Percentiles rank a stretch among this genome's conserved stretches.
Evolutionary conservation across 2,329 filamentous ascomycete species (phyloP).

Genomic region (Trichoderma hamatum): DNA sequence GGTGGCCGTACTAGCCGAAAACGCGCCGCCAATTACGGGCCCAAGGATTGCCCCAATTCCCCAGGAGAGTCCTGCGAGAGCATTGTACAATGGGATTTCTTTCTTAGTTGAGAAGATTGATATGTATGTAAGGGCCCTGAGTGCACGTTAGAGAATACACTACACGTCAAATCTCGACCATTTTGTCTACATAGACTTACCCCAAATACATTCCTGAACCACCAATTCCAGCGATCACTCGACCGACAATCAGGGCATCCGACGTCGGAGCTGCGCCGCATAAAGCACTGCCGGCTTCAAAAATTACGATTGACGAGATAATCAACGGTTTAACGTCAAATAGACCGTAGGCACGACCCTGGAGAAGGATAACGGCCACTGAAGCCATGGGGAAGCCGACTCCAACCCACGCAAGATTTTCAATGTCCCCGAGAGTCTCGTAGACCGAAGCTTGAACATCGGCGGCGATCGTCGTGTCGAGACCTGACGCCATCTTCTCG

Average conservation of each 20-base stretch:
- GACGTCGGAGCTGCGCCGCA: conserved; percentile 48
- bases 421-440: conserved; percentile 23
- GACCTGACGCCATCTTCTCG: too few species aligned
- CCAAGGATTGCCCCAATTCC: conserved; percentile 16
- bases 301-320: conserved; percentile 29
- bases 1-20: background rate
- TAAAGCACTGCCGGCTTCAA: conserved; percentile 36
- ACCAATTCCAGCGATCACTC: background rate
- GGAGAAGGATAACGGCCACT: background rate
- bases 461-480: conserved; percentile 11
- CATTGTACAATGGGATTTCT: conserved; percentile 17
- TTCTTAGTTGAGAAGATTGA: background rate
- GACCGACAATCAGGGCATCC: conserved; percentile 7
- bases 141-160: too few species aligned
- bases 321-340: conserved; percentile 49
- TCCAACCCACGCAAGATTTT: conserved; percentile 29
- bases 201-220: background rate
- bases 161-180: too few species aligned
- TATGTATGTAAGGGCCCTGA: background rate
- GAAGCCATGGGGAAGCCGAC: conserved; percentile 24
- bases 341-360: conserved; percentile 1
- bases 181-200: background rate
- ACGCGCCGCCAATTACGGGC: conserved; percentile 30
- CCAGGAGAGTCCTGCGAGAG: conserved; percentile 36
- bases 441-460: conserved; percentile 30